Conservation (phyloP, 768 basidiomycete species). For the Tephrocybe sp. region DNA sequence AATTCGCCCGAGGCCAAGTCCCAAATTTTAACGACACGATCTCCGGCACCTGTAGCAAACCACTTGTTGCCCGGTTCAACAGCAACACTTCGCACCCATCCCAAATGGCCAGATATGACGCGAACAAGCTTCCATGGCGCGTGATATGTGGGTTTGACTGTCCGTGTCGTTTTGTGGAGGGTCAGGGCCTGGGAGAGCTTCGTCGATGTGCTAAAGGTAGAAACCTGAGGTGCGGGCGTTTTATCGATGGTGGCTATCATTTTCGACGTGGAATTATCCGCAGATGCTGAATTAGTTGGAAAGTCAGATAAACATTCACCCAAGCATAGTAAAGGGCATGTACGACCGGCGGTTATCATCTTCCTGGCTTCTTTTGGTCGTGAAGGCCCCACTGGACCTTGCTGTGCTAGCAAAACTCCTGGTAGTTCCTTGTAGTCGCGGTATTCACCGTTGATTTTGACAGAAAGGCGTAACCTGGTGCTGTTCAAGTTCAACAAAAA, state of each 20-base stretch:
- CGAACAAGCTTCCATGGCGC: conserved; percentile 94
- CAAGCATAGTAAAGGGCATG: conserved; percentile 21
- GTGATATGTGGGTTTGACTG: conserved; percentile 94
- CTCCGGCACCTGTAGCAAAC: conserved; percentile 98
- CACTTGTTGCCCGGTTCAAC: conserved; percentile 98
- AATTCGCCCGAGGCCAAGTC: conserved; percentile 96
- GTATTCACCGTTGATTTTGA: conserved; percentile 91
- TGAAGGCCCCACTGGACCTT: conserved; percentile 77
- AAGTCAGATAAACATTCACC: background rate
- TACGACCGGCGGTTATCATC: conserved; percentile 71
- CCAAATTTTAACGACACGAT: conserved; percentile 99
- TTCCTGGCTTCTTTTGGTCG: conserved; percentile 64
- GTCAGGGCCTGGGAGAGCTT: conserved; percentile 87
- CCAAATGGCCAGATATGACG: conserved; percentile 96
- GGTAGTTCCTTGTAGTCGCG: conserved; percentile 84
- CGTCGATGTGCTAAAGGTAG: conserved; percentile 62
- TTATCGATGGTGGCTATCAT: conserved; percentile 78
- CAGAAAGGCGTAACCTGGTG: conserved; percentile 68
- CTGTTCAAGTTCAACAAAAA: conserved; percentile 30
- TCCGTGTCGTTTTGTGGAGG: conserved; percentile 90
- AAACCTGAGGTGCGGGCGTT: conserved; percentile 61
- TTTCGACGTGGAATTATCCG: conserved; percentile 51
- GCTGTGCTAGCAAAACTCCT: conserved; percentile 73
- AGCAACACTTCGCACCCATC: conserved; percentile 95
- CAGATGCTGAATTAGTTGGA: conserved; percentile 26